Evolutionary conservation across 2,329 filamentous ascomycete species (phyloP), one percentile per base, ranked within the genome.

Genomic region (Penicillium digitatum): DNA sequence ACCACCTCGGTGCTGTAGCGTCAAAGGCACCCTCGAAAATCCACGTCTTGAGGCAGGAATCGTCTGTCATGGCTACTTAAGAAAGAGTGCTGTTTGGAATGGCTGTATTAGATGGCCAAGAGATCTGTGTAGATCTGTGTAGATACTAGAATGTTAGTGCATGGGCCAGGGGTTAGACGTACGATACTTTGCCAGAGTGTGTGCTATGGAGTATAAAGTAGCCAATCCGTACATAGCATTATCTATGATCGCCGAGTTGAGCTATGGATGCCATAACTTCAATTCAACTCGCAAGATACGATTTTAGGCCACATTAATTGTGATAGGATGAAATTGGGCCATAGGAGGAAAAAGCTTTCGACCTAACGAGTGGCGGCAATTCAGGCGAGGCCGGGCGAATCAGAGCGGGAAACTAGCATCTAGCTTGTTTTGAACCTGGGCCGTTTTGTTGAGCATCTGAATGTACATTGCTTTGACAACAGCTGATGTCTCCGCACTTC

Each of bases 401-500:
- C 27, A 20, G 26, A 32, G 14, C 14, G 8, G 29, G 5, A 2
- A 24, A 26, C 14, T 16, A 34, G 12, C 10, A 45, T 14, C 43
- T 46, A 22, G 6, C 8, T n/a, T 27, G 10, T n/a, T n/a, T n/a
- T n/a, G n/a, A n/a, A n/a, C n/a, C n/a, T n/a, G n/a, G n/a, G n/a
- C n/a, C n/a, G n/a, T n/a, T n/a, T n/a, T n/a, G n/a, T n/a, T n/a
- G n/a, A n/a, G n/a, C n/a, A n/a, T n/a, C n/a, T n/a, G n/a, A n/a
- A n/a, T n/a, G n/a, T n/a, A n/a, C 6, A 82, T 91, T 38, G 91
- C 91, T 12, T 91, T 90, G 14, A 90, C 95, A 10, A 88, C 84
- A 7, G 95, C 91, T 37, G 96, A 96, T 66, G 87, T 95, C 12
- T 89, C 86, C 38, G 91, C 92, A 12, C 79, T 96, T 7, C 89